Base-by-base conservation (phyloP, 805 yeast genomes). In the Myxozyma udenii region DNA sequence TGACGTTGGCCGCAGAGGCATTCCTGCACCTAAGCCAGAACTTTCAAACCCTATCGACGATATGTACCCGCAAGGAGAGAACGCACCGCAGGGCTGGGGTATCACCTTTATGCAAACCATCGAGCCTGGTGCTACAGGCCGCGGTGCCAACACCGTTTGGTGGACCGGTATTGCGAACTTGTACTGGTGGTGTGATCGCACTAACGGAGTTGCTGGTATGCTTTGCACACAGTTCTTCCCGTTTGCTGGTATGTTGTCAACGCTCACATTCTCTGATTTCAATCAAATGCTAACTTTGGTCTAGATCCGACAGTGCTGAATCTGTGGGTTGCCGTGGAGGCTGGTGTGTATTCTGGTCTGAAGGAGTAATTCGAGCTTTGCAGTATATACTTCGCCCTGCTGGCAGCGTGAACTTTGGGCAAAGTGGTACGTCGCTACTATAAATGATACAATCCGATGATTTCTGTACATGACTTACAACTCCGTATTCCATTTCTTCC, bases 161-260 rank as follows among this genome's bases (percentile, higher is more conserved):
- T 74, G 78, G 78, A 64, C 69, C 24, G 78, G 78, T 1, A 41
- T 73, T 28, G 66, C 71, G 12, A 74, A 71, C 50, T 54, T 69
- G 24, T 73, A 53, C 60, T 74, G 64, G 58, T 74, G 77, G 77
- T 55, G 74, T 28, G 78, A 74, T 59, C 50, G 63, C 23, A 64
- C 68, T 40, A 71, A 67, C 42, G 71, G 67, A 12, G 58, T 72
- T 45, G 77, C 71, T 1, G 77, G 77, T 0, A 63, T 67, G 43
- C 67, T 70, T 57, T 74, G 68, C 18, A 61, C 70, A 22, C 75
- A 73, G 48, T 46, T 71, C 12, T 59, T 74, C 25, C 78, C 78
- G 5, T 68, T 68, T 56, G 57, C 36, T 18, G 60, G 33, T 28
- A 56, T 41, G 54, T 35, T 3, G 23, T 43, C 14, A n/a, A n/a